Evolutionary conservation across 441 rosid species (phyloP).

Genomic region (Cnidoscolus chayamansa): DNA sequence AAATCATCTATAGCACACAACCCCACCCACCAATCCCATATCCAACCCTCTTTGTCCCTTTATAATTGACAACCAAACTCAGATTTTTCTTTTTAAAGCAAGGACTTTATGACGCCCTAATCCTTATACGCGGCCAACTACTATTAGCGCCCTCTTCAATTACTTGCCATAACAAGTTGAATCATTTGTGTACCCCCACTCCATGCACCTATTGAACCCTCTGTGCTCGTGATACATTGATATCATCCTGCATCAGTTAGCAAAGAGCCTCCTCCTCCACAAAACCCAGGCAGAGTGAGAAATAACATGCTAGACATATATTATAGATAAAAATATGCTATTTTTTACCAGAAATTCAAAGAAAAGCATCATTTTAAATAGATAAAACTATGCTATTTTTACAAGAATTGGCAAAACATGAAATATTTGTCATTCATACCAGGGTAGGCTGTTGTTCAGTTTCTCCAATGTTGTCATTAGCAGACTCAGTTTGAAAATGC

Average conservation of each 20-base stretch:
- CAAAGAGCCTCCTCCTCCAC: too few relatives aligned
- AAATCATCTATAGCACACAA: background rate
- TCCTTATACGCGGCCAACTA: too few relatives aligned
- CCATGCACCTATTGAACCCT: too few relatives aligned
- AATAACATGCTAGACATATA: too few relatives aligned
- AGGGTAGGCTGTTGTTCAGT: constrained; percentile 30
- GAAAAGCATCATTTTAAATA: background rate
- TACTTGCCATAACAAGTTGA: too few relatives aligned
- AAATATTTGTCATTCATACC: constrained; percentile 24
- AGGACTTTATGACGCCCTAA: constrained; percentile 1
- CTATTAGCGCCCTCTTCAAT: too few relatives aligned
- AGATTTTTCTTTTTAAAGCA: background rate
- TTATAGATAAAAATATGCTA: background rate
- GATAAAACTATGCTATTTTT: background rate
- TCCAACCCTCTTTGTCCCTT: too few relatives aligned
- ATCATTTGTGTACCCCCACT: too few relatives aligned
- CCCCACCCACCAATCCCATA: background rate
- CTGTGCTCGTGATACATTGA: background rate
- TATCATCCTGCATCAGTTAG: background rate
- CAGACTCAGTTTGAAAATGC: constrained; percentile 18
- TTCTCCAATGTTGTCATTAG: constrained; percentile 9
- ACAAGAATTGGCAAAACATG: background rate
- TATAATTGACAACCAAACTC: too few relatives aligned
- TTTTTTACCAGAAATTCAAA: too few relatives aligned
- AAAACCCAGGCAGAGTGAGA: background rate